phyloP scores from a whole-genome alignment of 306 rosid genomes.

The Psophocarpus tetragonolobus region DNA sequence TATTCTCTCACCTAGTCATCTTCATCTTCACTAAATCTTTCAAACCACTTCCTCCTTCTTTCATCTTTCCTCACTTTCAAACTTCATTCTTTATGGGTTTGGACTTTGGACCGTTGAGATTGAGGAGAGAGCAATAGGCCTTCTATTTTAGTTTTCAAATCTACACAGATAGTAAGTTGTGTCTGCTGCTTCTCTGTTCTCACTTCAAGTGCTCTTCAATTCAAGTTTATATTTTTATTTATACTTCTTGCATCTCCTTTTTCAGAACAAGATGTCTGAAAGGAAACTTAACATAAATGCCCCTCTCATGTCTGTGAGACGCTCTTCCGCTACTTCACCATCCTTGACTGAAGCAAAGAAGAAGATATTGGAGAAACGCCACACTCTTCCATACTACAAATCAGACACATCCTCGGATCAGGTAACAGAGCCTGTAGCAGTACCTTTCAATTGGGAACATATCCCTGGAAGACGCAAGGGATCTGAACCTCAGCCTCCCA shows the following conservation, averaged over 20 bases:
- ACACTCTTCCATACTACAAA: constrained; percentile 44
- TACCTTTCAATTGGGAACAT: constrained; percentile 93
- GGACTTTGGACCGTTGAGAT: no score
- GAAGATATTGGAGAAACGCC: constrained; percentile 51
- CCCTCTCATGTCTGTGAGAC: constrained; percentile 87
- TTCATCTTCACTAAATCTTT: no score
- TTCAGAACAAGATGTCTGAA: constrained; percentile 66
- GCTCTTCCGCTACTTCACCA: constrained; percentile 55
- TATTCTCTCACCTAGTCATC: constrained; percentile 15
- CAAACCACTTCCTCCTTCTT: constrained; percentile 1
- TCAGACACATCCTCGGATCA: constrained; percentile 55
- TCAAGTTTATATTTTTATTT: neutral
- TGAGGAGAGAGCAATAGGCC: neutral
- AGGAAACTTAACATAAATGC: constrained; percentile 80
- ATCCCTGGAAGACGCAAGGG: constrained; percentile 80
- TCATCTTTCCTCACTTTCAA: constrained; percentile 13
- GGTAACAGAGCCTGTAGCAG: constrained; percentile 77
- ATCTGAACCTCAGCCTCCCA: constrained; percentile 41
- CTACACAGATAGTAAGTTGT: no score
- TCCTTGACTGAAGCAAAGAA: constrained; percentile 43
- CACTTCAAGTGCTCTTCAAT: neutral
- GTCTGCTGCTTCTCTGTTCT: neutral
- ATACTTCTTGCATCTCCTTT: neutral
- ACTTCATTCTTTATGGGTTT: no score
- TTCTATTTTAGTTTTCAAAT: neutral